Conservation (phyloP, 352 stramenopile genomes). For the Blastocystis sp. region DNA sequence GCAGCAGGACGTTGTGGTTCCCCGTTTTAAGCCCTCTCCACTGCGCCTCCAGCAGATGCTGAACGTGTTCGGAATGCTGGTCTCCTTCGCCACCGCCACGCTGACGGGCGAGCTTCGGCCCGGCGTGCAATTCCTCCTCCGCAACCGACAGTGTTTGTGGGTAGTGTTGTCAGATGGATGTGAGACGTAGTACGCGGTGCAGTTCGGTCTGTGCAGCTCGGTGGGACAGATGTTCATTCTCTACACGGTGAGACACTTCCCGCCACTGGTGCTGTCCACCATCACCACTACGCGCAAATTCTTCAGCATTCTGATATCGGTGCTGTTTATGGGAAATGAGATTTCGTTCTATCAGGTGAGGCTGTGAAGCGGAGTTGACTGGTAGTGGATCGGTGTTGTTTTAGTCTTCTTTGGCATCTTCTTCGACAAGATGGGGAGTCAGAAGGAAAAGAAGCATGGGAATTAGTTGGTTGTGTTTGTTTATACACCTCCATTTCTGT, state of each 20-base stretch:
- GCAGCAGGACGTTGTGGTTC: slow-evolving; percentile 77
- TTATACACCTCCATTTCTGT: background rate
- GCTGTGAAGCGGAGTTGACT: background rate
- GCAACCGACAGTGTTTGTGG: slow-evolving; percentile 35
- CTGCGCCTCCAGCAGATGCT: slow-evolving; percentile 79
- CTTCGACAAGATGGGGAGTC: slow-evolving; percentile 64
- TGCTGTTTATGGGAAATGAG: slow-evolving; percentile 91
- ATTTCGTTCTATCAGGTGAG: slow-evolving; percentile 75
- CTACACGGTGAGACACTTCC: slow-evolving; percentile 95
- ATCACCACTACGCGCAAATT: slow-evolving; percentile 99
- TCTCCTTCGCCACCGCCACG: slow-evolving; percentile 58
- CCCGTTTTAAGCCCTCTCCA: slow-evolving; percentile 78
- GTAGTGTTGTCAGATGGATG: background rate
- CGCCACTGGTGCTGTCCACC: slow-evolving; percentile 88
- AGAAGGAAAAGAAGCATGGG: slow-evolving; percentile 39
- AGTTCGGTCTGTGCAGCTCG: slow-evolving; percentile 89
- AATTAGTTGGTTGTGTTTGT: slow-evolving; percentile 44
- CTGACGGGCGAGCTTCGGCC: slow-evolving; percentile 35
- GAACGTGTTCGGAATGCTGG: slow-evolving; percentile 77
- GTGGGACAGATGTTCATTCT: slow-evolving; percentile 99
- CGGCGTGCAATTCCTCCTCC: slow-evolving; percentile 74
- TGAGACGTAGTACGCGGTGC: slow-evolving; percentile 72
- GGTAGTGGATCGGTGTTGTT: slow-evolving; percentile 80
- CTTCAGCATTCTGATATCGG: slow-evolving; percentile 97
- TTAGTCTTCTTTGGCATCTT: slow-evolving; percentile 80